Percentiles rank a stretch among this genome's conserved stretches.
Conservation (phyloP, 164 flowering plant species). For the Dillenia turbinata region DNA sequence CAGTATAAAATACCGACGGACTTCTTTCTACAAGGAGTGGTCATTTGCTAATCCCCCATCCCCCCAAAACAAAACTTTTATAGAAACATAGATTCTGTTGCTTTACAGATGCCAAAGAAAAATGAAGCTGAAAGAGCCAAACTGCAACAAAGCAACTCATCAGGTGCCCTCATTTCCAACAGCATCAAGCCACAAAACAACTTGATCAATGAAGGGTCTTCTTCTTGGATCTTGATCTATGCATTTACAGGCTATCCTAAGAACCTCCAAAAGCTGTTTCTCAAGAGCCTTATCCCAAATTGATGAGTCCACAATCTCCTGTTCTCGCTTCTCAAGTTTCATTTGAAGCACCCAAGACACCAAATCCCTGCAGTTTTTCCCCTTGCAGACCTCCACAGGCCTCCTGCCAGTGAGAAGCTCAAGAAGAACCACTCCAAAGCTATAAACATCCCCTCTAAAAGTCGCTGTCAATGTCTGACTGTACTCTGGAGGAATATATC, state of each 20-base stretch:
- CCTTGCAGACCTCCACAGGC: conserved; percentile 75
- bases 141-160: conserved; percentile 8
- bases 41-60: background rate
- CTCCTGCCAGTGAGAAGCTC: conserved; percentile 79
- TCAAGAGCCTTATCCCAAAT: conserved; percentile 44
- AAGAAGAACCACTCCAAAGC: conserved; percentile 82
- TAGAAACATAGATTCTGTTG: too few species aligned
- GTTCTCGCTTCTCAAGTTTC: conserved; percentile 49
- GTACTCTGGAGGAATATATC: conserved; percentile 87
- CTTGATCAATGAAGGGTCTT: conserved; percentile 69
- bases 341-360: conserved; percentile 77
- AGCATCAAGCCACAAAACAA: conserved; percentile 59
- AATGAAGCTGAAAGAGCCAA: background rate
- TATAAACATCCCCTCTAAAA: conserved; percentile 78
- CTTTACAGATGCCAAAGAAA: background rate
- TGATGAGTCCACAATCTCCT: conserved; percentile 45
- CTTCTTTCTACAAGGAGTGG: conserved; percentile 4
- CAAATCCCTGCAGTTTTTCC: conserved; percentile 59
- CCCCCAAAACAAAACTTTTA: background rate
- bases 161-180: conserved; percentile 19
- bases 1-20: conserved; percentile 11
- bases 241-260: conserved; percentile 67
- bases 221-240: conserved; percentile 51
- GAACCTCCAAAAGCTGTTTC: conserved; percentile 50
- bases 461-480: conserved; percentile 72